These are phyloP conservation scores for Prillingera fragicola DNA, from an alignment of 1,284 basidiomycete species.

Conservation along the genomic window DNA sequence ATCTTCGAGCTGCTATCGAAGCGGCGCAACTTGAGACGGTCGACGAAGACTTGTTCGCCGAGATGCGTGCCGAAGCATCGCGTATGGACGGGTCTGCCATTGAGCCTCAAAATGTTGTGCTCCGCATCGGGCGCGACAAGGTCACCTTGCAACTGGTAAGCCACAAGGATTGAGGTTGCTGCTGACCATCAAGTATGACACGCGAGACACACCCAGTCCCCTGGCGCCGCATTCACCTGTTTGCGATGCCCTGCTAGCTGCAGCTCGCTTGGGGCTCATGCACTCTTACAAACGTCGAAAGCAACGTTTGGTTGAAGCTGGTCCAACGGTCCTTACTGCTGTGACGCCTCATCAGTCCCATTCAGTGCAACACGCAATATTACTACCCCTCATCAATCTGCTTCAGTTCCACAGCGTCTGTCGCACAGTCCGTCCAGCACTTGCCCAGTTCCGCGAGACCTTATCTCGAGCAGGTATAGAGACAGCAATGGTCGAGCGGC, in stretches of 20 bases:
- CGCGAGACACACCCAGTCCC: constrained; percentile 10
- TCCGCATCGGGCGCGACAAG: constrained; percentile 25
- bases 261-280: constrained; percentile 27
- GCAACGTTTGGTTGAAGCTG: constrained; percentile 17
- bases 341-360: not conserved
- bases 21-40: constrained; percentile 42
- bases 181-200: constrained; percentile 25
- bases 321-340: not conserved
- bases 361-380: constrained; percentile 14
- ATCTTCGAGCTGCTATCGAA: constrained; percentile 27
- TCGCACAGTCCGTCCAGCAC: constrained; percentile 10
- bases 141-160: constrained; percentile 33
- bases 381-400: constrained; percentile 29
- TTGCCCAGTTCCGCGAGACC: constrained; percentile 16
- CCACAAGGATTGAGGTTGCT: not conserved
- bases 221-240: constrained; percentile 13
- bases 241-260: constrained; percentile 31
- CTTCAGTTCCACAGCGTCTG: constrained; percentile 22
- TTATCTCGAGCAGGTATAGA: constrained; percentile 19
- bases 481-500: constrained; percentile 9
- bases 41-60: constrained; percentile 44
- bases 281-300: constrained; percentile 33
- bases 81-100: constrained; percentile 18
- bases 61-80: constrained; percentile 27
- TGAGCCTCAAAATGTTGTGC: constrained; percentile 16